phyloP scores from a whole-genome alignment of 495 filamentous ascomycete species.

The Geoglossum glabrum region DNA sequence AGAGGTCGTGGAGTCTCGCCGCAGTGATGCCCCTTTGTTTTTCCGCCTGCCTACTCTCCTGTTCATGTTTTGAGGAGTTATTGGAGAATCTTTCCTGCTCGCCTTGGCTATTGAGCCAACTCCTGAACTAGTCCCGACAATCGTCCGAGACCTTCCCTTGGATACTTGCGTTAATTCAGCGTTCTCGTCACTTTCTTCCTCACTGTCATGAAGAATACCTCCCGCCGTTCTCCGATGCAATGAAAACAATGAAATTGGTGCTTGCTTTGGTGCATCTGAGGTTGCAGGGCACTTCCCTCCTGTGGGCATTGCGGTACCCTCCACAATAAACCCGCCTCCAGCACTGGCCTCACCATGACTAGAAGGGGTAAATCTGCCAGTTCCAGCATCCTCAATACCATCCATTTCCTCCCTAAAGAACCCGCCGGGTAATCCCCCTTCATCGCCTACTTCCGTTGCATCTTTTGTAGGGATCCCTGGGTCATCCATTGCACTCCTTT shows the following conservation, averaged over 20 bases:
- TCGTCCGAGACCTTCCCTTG: conserved; percentile 11
- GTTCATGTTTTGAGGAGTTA: conserved; percentile 6
- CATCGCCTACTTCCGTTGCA: not conserved
- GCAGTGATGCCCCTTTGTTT: not conserved
- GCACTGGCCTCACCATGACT: conserved; percentile 1
- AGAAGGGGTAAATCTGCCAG: not conserved
- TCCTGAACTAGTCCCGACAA: conserved; percentile 10
- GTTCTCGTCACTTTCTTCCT: not conserved
- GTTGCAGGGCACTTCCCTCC: not conserved
- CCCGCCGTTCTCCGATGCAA: not conserved
- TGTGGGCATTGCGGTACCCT: not conserved
- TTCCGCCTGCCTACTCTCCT: conserved; percentile 8
- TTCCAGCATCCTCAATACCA: not conserved
- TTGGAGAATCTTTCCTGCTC: no score
- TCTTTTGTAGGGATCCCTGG: not conserved
- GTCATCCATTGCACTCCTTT: not conserved
- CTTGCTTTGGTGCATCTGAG: not conserved
- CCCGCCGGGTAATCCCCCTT: conserved; percentile 2
- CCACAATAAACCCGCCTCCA: conserved; percentile 1
- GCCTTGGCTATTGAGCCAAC: conserved; percentile 7
- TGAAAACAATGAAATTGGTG: not conserved
- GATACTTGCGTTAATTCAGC: not conserved
- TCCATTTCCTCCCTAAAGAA: not conserved
- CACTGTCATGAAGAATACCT: not conserved
- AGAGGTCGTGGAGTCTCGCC: no score